A percentile compares a stretch with the other conserved stretches of the same genome.
Conservation (phyloP, 2,329 filamentous ascomycete genomes). For the Ceratocystis albifundus region DNA sequence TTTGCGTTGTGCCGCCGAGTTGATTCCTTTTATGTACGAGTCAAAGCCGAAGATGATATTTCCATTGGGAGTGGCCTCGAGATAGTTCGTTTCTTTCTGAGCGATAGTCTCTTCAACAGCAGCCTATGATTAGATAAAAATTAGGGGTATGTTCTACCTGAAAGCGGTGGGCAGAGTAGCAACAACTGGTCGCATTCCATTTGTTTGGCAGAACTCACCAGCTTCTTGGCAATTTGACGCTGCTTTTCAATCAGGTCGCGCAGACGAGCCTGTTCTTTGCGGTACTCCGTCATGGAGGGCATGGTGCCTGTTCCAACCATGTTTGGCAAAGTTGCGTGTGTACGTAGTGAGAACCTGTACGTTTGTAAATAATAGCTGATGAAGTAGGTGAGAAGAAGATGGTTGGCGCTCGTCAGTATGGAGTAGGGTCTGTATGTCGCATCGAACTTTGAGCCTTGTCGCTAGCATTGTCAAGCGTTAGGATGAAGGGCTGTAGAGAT, state of each 20-base stretch:
- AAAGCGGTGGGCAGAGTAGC: slow-evolving; percentile 29
- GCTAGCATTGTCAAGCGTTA: neutral
- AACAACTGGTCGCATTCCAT: too few relatives aligned
- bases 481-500: neutral
- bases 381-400: neutral
- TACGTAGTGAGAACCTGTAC: neutral
- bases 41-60: slow-evolving; percentile 98
- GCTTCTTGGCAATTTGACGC: slow-evolving; percentile 31
- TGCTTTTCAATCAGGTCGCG: slow-evolving; percentile 39
- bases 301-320: slow-evolving; percentile 26
- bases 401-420: neutral
- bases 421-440: neutral
- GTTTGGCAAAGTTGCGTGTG: neutral
- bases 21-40: slow-evolving; percentile 86
- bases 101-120: slow-evolving; percentile 66
- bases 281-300: slow-evolving; percentile 38
- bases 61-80: slow-evolving; percentile 77
- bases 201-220: slow-evolving; percentile 28
- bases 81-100: slow-evolving; percentile 72
- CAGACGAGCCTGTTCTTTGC: slow-evolving; percentile 39
- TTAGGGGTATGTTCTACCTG: neutral
- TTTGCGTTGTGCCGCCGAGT: slow-evolving; percentile 51
- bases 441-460: slow-evolving; percentile 3
- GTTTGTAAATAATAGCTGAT: neutral
- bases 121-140: slow-evolving; percentile 26